Base-by-base conservation (phyloP, 345 rosid species). In the Gossypium longicalyx region DNA sequence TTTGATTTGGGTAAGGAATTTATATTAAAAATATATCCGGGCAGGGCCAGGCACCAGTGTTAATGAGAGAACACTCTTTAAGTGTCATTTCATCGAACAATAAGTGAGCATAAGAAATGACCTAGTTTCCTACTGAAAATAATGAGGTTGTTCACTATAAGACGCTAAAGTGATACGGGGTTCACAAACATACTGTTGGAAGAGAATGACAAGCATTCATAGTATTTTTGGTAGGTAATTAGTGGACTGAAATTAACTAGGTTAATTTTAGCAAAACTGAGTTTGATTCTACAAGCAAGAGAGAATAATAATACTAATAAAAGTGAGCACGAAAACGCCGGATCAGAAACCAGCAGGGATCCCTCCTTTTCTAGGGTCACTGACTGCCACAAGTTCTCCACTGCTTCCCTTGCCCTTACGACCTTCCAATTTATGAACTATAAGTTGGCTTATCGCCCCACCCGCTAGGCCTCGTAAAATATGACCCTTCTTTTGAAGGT, bases 341-440 rank as follows among this genome's bases (percentile, higher is more conserved):
- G 11, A 22, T 83, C 63, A 89, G 70, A 60, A 87, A 68, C 90
- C 93, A 61, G 91, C 83, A 13, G 96, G 90, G 65, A 77, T 70
- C 11, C 91, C 91, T 78, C 93, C 91, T 78, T 87, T 89, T 77
- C 93, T 84, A 16, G 93, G 91, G 76, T 90, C 93, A 82, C 89
- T 87, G 1, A 87, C 85, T 13, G 83, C 89, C 12, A 84, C 79
- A 53, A 89, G 90, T 45, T 67, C 12, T 47, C 71, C 56, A 45
- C 7, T 22, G 13, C 65, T n/a, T 8, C 62, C 67, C 22, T 43
- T 75, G 58, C 47, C 78, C 16, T 43, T 16, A 12, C 27, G 2
- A 27, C 43, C 3, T 9, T 70, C 79, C 25, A 79, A 62, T 10
- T 82, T 82, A 41, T 85, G 75, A 75, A 86, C 86, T 41, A 88